Evolutionary conservation across 257 asterid species (phyloP), one percentile per base, ranked within the genome.

Genomic region (Verbena officinalis): DNA sequence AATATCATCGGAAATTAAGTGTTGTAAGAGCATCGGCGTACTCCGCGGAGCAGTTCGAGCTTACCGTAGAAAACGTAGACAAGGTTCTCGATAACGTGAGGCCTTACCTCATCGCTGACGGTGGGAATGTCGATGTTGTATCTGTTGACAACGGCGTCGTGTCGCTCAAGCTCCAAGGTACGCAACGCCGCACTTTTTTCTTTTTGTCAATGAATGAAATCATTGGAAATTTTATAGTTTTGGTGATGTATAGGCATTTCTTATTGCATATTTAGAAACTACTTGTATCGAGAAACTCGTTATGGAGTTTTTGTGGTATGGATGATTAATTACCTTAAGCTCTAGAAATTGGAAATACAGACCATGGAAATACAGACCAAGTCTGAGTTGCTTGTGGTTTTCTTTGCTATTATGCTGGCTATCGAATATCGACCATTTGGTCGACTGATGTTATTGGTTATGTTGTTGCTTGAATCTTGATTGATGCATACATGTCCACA

Each of bases 61-160:
- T 92, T 46, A 89, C 90, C 40, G 23, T 70, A 2, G 77, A 83
- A 65, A 92, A 92, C 89, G 96, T 89, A 0, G 95, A 86, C 73
- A 78, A 78, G 84, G 96, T 91, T 61, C 95, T 91, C 46, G 93
- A 89, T 20, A 77, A 75, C 68, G 98, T 91, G 53, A 86, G 98
- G 9, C 98, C 98, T 57, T 91, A 91, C 77, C 90, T 91, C 74
- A 82, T 92, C 67, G 61, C 96, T 23, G 98, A 92, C 68, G 98
- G 98, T 4, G 98, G 98, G 40, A 82, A 92, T 42, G 96, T 91
- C 2, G 89, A 83, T 13, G 96, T 91, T 27, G 91, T 88, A 0
- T 86, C 98, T 11, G 93, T 89, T n/a, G 83, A 83, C 5, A 67
- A 83, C 80, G 97, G 96, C 49, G 82, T 91, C 78, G 89, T 91